Evolutionary conservation across 2,329 filamentous ascomycete genomes (phyloP).

Genomic region (Diaporthe aspalathi): DNA sequence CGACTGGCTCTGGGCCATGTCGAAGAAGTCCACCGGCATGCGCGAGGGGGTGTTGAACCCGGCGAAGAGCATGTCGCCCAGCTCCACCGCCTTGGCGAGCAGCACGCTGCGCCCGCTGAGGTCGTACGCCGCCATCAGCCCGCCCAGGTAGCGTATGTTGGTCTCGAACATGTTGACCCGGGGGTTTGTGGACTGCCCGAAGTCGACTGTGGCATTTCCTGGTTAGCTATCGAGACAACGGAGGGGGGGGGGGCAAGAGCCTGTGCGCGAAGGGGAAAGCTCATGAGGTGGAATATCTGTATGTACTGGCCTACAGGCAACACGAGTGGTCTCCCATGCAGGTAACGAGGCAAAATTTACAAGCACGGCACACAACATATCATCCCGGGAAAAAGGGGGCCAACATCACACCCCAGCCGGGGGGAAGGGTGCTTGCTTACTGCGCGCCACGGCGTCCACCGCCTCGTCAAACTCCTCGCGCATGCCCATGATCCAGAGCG

Average conservation of each 20-base stretch:
- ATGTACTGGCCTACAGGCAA: neutral
- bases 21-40: constrained; percentile 60
- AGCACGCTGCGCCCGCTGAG: constrained; percentile 52
- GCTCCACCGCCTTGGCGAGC: constrained; percentile 56
- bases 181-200: constrained; percentile 51
- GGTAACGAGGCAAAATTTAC: neutral
- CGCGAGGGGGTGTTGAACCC: constrained; percentile 59
- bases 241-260: no score
- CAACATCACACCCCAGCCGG: neutral
- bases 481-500: constrained; percentile 62
- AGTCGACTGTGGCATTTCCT: constrained; percentile 49
- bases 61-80: constrained; percentile 58
- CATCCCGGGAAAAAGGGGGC: no score
- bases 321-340: neutral
- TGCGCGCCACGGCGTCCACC: constrained; percentile 50
- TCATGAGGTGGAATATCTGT: neutral
- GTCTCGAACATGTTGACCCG: constrained; percentile 58
- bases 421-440: neutral
- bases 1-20: constrained; percentile 54
- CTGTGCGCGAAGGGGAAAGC: neutral
- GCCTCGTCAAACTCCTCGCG: constrained; percentile 61
- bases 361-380: neutral
- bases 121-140: constrained; percentile 47
- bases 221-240: neutral
- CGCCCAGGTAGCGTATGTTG: constrained; percentile 58